Evolutionary conservation across 2,329 filamentous ascomycete genomes (phyloP), one percentile per base, ranked within the genome.

Genomic region (Phialophora macrospora): DNA sequence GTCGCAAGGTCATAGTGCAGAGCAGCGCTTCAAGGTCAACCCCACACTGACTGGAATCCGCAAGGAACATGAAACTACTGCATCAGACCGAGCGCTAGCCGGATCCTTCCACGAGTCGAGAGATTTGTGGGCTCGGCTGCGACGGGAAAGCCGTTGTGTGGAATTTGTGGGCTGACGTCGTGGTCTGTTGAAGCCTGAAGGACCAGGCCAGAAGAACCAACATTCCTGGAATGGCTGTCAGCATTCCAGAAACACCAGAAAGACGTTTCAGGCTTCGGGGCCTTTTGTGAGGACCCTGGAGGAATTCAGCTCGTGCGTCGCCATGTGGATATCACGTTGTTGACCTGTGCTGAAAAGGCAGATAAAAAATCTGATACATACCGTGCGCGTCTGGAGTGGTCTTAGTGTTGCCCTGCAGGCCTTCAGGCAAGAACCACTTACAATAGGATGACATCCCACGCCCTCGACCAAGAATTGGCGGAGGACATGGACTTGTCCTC

Each of bases 111-210:
- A 57, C 46, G 62, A 62, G 51, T 30, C 60, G 46, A 56, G 44
- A 63, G 38, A 32, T 56, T 57, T 57, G 59, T 54, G 60, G 59
- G 54, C 63, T 55, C 51, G 49, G 46, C 52, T 56, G 55, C 46
- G 52, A 56, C 54, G 20, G 54, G 58, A 32, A 28, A 54, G 34
- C 32, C 52, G 34, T 26, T 34, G 55, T 55, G 44, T 52, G 17
- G 58, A n/a, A 41, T 49, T 62, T 44, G 66, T 24, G 57, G 38
- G 60, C 66, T 68, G 66, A 68, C 66, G 63, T 68, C 63, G 59
- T 64, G 26, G 48, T 20, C 20, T 22, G 14, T 48, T n/a, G 44
- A 14, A 46, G 46, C 34, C 17, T 14, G 38, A 58, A 49, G 44
- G 12, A 26, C 9, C n/a, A 48, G 38, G n/a, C 30, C 14, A n/a